phyloP scores from a whole-genome alignment of 345 rosid genomes.

The Citrus hindsii region DNA sequence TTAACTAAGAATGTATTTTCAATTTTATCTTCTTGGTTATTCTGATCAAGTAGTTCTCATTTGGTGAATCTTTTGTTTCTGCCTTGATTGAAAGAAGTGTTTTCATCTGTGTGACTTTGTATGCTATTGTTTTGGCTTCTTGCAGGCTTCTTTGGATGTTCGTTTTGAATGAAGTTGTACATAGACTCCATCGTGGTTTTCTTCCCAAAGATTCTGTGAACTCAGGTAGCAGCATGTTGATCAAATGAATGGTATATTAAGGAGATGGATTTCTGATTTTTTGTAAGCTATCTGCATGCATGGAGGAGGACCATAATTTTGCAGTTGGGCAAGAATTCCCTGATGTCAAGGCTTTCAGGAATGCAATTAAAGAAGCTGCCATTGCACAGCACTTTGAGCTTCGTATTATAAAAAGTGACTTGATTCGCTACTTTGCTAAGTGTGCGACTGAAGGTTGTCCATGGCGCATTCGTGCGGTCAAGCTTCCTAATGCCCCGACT shows the following conservation, averaged over 20 bases:
- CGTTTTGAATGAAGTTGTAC: background rate
- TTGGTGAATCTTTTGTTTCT: background rate
- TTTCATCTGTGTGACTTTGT: background rate
- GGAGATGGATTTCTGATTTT: conserved; percentile 10
- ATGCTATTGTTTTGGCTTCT: background rate
- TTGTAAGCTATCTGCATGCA: conserved; percentile 13
- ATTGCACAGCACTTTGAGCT: conserved; percentile 62
- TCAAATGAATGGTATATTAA: conserved; percentile 1
- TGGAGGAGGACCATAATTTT: conserved; percentile 34
- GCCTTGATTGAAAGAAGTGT: background rate
- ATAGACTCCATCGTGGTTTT: background rate
- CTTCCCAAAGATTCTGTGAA: background rate
- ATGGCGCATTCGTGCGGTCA: conserved; percentile 54
- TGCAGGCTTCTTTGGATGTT: conserved; percentile 9
- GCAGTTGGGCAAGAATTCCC: conserved; percentile 54
- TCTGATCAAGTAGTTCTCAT: background rate
- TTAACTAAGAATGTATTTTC: background rate
- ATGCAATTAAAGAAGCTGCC: conserved; percentile 52
- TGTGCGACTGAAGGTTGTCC: conserved; percentile 60
- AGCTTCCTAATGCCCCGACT: conserved; percentile 45
- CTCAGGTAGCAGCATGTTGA: background rate
- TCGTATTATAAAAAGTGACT: conserved; percentile 47
- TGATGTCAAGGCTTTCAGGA: conserved; percentile 55
- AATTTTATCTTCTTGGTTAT: background rate
- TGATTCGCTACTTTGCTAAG: conserved; percentile 50